Conservation (phyloP, 257 asterid species). For the Nyctanthes arbortristis region DNA sequence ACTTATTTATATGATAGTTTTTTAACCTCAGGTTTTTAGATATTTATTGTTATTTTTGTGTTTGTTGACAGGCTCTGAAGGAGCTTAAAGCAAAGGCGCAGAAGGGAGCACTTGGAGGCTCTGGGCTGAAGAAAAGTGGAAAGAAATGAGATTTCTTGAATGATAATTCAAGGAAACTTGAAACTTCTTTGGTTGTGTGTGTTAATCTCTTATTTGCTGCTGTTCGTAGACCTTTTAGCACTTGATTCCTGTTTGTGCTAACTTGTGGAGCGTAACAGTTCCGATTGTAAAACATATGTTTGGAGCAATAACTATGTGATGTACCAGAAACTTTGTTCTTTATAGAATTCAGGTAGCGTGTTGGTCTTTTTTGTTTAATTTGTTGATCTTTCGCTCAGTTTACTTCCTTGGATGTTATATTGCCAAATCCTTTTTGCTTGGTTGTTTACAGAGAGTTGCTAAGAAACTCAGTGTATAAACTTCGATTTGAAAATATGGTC, state of each 20-base stretch:
- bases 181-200: background rate
- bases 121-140: conserved; percentile 87
- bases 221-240: conserved; percentile 15
- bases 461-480: too few species aligned
- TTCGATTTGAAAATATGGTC: too few species aligned
- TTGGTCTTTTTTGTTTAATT: too few species aligned
- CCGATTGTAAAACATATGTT: conserved; percentile 5
- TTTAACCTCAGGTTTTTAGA: background rate
- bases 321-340: background rate
- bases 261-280: conserved; percentile 9
- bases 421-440: too few species aligned
- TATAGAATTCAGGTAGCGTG: background rate
- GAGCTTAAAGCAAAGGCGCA: conserved; percentile 76
- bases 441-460: too few species aligned
- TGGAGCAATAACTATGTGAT: background rate
- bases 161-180: background rate
- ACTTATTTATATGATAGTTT: too few species aligned
- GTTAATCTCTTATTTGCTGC: background rate
- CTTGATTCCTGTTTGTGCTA: background rate
- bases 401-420: too few species aligned
- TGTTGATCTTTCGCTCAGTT: too few species aligned
- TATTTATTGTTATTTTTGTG: background rate
- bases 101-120: conserved; percentile 70
- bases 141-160: conserved; percentile 56
- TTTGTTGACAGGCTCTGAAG: conserved; percentile 56